Evolutionary conservation across 805 yeast species (phyloP).

Genomic region (Saccharomycopsis sp.): DNA sequence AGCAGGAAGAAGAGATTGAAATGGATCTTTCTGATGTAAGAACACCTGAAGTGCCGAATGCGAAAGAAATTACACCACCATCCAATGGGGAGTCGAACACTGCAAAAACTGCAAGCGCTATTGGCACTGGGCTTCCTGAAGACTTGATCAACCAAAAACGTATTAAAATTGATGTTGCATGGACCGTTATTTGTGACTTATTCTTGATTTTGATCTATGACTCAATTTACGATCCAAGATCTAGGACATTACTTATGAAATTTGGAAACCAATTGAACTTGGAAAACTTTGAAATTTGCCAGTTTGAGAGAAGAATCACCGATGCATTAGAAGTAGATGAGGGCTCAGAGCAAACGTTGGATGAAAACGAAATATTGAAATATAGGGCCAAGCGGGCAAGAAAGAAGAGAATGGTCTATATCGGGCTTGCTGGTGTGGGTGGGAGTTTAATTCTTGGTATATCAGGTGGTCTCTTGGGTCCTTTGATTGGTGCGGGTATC

Average conservation of each 20-base stretch:
- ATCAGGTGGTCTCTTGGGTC: slow-evolving; percentile 92
- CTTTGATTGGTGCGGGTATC: slow-evolving; percentile 85
- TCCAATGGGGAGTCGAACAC: no score
- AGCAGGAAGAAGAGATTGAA: slow-evolving; percentile 4
- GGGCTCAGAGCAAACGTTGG: slow-evolving; percentile 67
- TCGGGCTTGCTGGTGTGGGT: slow-evolving; percentile 92
- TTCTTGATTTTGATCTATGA: slow-evolving; percentile 74
- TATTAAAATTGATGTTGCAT: slow-evolving; percentile 66
- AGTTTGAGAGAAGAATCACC: slow-evolving; percentile 84
- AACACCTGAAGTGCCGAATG: no score
- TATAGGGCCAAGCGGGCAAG: slow-evolving; percentile 58
- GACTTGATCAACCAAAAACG: slow-evolving; percentile 29
- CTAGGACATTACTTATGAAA: slow-evolving; percentile 63
- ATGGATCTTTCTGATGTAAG: no score
- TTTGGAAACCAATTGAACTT: slow-evolving; percentile 61
- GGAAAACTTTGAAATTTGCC: slow-evolving; percentile 58
- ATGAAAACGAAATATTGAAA: slow-evolving; percentile 59
- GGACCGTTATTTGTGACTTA: slow-evolving; percentile 91
- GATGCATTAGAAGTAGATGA: slow-evolving; percentile 87
- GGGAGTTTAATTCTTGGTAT: slow-evolving; percentile 92
- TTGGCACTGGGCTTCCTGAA: no score
- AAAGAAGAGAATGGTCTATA: slow-evolving; percentile 66
- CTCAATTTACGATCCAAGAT: slow-evolving; percentile 81
- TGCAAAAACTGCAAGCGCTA: no score
- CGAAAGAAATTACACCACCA: no score